A percentile compares a stretch with the other conserved stretches of the same genome.
Evolutionary conservation across 768 basidiomycete genomes (phyloP).

Genomic region (Suillus subaureus): DNA sequence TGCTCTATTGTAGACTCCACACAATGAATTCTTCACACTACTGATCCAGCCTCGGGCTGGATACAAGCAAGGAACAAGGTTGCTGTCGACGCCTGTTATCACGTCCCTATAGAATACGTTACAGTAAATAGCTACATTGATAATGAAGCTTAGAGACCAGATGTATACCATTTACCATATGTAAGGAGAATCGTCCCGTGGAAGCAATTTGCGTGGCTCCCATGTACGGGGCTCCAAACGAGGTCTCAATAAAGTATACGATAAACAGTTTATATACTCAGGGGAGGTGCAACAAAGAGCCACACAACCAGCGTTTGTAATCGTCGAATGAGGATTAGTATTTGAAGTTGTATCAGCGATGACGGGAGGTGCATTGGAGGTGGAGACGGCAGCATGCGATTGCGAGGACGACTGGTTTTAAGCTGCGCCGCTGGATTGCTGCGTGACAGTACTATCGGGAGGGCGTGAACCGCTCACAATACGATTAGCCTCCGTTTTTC

Average conservation of each 20-base stretch:
- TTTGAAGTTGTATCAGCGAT: not conserved
- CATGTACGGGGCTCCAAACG: not conserved
- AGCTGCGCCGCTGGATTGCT: not conserved
- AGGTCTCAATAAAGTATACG: not conserved
- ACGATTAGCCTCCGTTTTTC: not conserved
- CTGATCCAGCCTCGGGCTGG: too few species aligned
- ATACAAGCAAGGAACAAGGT: too few species aligned
- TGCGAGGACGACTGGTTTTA: too few species aligned
- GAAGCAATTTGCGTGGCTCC: not conserved
- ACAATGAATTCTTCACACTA: too few species aligned
- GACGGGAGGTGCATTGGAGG: too few species aligned
- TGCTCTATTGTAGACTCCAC: too few species aligned
- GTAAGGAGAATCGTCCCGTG: not conserved
- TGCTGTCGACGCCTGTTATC: too few species aligned
- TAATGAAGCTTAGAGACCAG: not conserved
- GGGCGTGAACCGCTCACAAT: not conserved
- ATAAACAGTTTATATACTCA: not conserved
- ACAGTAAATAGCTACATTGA: not conserved
- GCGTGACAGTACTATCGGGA: not conserved
- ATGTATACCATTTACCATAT: not conserved
- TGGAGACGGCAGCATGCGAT: too few species aligned
- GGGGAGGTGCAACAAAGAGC: not conserved
- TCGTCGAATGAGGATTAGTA: not conserved
- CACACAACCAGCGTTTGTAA: not conserved
- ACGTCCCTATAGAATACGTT: too few species aligned